phyloP scores from a whole-genome alignment of 441 rosid species.

The Syzygium malaccense region DNA sequence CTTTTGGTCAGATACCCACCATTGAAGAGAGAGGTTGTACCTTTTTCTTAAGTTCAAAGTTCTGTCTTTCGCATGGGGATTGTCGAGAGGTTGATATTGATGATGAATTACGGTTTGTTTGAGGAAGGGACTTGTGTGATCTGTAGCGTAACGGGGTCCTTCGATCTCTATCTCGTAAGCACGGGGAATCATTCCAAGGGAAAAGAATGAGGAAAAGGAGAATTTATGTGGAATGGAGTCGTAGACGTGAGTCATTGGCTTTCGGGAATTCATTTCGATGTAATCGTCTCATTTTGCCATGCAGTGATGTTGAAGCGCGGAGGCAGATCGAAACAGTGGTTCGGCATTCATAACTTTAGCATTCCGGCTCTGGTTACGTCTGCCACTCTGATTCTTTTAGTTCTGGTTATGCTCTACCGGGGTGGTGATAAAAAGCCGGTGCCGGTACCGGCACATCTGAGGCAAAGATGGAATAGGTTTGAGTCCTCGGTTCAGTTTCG shows the following conservation, averaged over 20 bases:
- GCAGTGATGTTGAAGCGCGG: constrained; percentile 60
- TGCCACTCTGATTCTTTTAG: constrained; percentile 24
- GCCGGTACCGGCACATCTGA: constrained; percentile 9
- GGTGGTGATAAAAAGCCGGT: constrained; percentile 15
- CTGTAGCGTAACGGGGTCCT: not conserved
- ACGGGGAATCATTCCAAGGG: not conserved
- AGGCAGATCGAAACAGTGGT: constrained; percentile 27
- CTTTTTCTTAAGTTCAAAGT: not conserved
- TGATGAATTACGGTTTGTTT: not conserved
- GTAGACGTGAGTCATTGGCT: not conserved
- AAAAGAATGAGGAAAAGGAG: not conserved
- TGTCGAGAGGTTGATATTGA: not conserved
- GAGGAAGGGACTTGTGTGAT: not conserved
- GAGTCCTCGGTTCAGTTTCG: constrained; percentile 22
- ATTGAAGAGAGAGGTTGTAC: not conserved
- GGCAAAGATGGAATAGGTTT: constrained; percentile 26
- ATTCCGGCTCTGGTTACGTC: constrained; percentile 14
- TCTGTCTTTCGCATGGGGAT: not conserved
- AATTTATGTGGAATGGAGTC: not conserved
- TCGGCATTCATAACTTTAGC: constrained; percentile 20
- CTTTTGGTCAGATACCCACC: not conserved
- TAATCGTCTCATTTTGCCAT: not conserved
- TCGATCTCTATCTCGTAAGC: not conserved
- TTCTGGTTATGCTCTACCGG: constrained; percentile 21
- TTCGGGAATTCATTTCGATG: not conserved